A percentile compares a stretch with the other conserved stretches of the same genome.
Conservation (phyloP, 2,329 filamentous ascomycete genomes). For the Botrytis hyacinthi region DNA sequence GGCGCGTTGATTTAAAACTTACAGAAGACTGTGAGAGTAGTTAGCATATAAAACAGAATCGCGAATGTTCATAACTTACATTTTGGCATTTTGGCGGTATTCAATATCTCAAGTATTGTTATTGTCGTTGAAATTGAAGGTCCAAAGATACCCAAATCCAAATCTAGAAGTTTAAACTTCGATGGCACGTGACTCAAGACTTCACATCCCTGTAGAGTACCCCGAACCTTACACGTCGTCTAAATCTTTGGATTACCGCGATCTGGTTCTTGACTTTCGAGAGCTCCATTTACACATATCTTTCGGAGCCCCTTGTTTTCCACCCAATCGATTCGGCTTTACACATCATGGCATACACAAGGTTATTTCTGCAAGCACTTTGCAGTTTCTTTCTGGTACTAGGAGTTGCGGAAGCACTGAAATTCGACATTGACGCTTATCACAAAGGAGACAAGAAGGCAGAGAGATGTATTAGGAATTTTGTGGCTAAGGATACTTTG, state of each 20-base stretch:
- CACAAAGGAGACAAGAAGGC: slow-evolving; percentile 61
- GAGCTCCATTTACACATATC: slow-evolving; percentile 22
- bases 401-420: slow-evolving; percentile 65
- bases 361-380: slow-evolving; percentile 56
- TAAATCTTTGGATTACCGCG: slow-evolving; percentile 23
- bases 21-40: slow-evolving; percentile 64
- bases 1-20: slow-evolving; percentile 41
- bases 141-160: slow-evolving; percentile 22
- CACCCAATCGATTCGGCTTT: slow-evolving; percentile 1
- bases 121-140: slow-evolving; percentile 13
- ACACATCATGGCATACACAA: slow-evolving; percentile 49
- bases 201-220: slow-evolving; percentile 24
- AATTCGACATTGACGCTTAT: slow-evolving; percentile 85
- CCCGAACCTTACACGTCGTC: slow-evolving; percentile 31
- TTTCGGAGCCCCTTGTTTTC: neutral
- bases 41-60: slow-evolving; percentile 38
- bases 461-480: slow-evolving; percentile 94
- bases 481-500: slow-evolving; percentile 85
- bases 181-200: slow-evolving; percentile 20
- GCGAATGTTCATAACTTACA: slow-evolving; percentile 57
- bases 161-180: slow-evolving; percentile 17
- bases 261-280: slow-evolving; percentile 21
- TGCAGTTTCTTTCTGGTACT: slow-evolving; percentile 58
- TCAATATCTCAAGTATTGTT: slow-evolving; percentile 12
- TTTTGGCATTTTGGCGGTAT: slow-evolving; percentile 70